phyloP scores from a whole-genome alignment of 345 rosid species.

The Eucalyptus pumila region DNA sequence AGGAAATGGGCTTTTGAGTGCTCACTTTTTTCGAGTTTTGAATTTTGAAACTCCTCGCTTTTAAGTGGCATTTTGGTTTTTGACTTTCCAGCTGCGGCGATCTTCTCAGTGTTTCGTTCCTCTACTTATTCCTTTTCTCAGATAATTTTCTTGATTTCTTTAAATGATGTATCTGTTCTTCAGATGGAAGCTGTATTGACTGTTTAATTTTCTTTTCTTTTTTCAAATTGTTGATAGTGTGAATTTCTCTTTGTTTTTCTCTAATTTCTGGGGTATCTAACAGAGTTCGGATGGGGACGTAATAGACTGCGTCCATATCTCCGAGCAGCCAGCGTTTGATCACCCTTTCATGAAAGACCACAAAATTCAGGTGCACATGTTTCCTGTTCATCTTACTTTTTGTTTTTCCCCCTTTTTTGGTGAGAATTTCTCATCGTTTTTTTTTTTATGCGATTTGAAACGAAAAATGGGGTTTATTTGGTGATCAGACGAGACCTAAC shows the following conservation, averaged over 20 bases:
- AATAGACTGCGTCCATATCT: slow-evolving; percentile 77
- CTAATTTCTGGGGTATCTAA: slow-evolving; percentile 1
- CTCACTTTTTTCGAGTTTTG: background rate
- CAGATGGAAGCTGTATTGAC: background rate
- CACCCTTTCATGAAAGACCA: slow-evolving; percentile 94
- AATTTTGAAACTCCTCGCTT: background rate
- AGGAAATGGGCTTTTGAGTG: background rate
- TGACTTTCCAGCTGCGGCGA: background rate
- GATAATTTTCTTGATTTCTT: background rate
- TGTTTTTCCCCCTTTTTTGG: background rate
- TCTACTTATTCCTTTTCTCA: background rate
- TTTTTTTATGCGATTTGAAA: background rate
- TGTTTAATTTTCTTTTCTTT: background rate
- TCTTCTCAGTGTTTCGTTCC: background rate
- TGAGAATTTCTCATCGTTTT: background rate
- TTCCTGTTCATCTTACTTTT: background rate
- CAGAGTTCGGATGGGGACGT: slow-evolving; percentile 79
- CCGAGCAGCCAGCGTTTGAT: slow-evolving; percentile 94
- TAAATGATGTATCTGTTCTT: background rate
- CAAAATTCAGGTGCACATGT: slow-evolving; percentile 65
- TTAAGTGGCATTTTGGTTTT: background rate
- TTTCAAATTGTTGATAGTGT: background rate
- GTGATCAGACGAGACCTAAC: slow-evolving; percentile 24
- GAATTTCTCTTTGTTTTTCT: background rate
- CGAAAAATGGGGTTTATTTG: background rate